Evolutionary conservation across 306 rosid species (phyloP), one percentile per base, ranked within the genome.

Genomic region (Sindora glabra): DNA sequence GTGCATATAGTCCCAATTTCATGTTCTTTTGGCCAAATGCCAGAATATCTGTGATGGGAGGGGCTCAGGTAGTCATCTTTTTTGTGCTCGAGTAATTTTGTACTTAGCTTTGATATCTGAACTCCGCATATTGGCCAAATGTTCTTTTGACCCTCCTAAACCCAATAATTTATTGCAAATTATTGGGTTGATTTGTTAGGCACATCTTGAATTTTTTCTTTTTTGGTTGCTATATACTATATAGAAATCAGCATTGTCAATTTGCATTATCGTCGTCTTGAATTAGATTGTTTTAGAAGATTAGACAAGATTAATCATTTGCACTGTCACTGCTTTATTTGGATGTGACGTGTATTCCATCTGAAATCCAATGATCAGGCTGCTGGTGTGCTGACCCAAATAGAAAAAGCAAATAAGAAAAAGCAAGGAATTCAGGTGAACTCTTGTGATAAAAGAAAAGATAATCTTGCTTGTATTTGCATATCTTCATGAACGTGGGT

Each of bases 21-120:
- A 75, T 86, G 85, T 92, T 83, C 84, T 79, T 92, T 62, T 88
- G 98, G 96, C 98, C 98, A 14, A 92, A 92, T 74, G 92, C 98
- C 25, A 76, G 79, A 75, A 88, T 92, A 72, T 92, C 96, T 53
- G 96, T 92, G 58, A 92, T 92, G 98, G 96, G 98, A 55, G 98
- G 96, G 57, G 85, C 92, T 48, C 98, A 92, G 95, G 98, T 91
- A 79, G 64, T 55, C 24, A 58, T 64, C 42, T 62, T 30, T 21
- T 73, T 62, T 63, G 63, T 19, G 5, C 54, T 24, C 40, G n/a
- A 51, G 25, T 21, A 59, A 56, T n/a, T n/a, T n/a, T n/a, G n/a
- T n/a, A n/a, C n/a, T n/a, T n/a, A n/a, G n/a, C n/a, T n/a, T n/a
- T n/a, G n/a, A n/a, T n/a, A n/a, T n/a, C n/a, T n/a, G 14, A 23